Evolutionary conservation across 192 early-diverging fungal genomes (phyloP).

Genomic region (Coemansia sp.): DNA sequence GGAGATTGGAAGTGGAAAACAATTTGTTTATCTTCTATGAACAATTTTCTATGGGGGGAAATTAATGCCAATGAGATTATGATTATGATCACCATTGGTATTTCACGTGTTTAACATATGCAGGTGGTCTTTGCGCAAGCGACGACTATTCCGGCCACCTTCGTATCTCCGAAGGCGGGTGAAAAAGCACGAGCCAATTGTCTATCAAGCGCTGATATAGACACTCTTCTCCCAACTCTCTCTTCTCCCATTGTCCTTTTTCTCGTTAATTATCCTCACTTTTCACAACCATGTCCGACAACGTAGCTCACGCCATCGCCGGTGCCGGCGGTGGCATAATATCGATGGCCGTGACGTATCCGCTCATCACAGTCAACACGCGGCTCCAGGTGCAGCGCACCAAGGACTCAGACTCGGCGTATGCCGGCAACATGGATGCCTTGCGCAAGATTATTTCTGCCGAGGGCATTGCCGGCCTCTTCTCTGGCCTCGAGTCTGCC

Average conservation of each 20-base stretch:
- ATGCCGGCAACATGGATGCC: slow-evolving; percentile 68
- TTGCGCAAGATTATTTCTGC: slow-evolving; percentile 84
- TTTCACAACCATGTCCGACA: slow-evolving; percentile 65
- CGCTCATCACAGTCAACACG: slow-evolving; percentile 77
- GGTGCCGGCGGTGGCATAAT: slow-evolving; percentile 88
- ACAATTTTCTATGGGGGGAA: not conserved
- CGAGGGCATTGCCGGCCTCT: slow-evolving; percentile 88
- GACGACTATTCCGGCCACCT: not conserved
- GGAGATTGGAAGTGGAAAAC: not conserved
- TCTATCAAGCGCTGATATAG: not conserved
- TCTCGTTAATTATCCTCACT: not conserved
- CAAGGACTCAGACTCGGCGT: slow-evolving; percentile 55
- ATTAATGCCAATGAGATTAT: not conserved
- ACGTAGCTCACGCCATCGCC: slow-evolving; percentile 77
- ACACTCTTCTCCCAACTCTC: not conserved
- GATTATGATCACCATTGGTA: not conserved
- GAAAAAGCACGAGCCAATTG: not conserved
- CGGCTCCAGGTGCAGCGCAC: slow-evolving; percentile 79
- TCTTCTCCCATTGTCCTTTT: not conserved
- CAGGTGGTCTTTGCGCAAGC: not conserved
- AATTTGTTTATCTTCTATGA: not conserved
- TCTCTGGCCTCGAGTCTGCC: slow-evolving; percentile 92
- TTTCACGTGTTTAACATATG: not conserved
- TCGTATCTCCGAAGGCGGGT: not conserved
- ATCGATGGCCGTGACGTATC: slow-evolving; percentile 94